phyloP scores from a whole-genome alignment of 768 basidiomycete species.

The Lentinula lateritia region DNA sequence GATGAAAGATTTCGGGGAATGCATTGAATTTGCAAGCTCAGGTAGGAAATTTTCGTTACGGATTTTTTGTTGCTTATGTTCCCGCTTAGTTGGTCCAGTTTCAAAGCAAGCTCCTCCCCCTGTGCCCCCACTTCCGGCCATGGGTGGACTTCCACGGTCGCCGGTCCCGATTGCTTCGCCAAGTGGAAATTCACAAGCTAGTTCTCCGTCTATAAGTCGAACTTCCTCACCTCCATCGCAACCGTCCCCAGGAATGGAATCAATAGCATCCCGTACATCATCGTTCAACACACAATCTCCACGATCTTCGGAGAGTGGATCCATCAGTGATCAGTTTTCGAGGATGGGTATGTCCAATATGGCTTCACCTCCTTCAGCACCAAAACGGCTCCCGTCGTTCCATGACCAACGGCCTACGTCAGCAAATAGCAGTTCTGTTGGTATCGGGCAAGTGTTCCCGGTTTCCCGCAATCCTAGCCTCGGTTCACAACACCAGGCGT shows the following conservation, averaged over 20 bases:
- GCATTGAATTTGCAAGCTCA: constrained; percentile 73
- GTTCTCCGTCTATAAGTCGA: background rate
- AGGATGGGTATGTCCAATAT: background rate
- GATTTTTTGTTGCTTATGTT: constrained; percentile 22
- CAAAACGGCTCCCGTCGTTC: constrained; percentile 19
- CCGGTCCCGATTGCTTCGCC: background rate
- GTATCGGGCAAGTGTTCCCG: constrained; percentile 9
- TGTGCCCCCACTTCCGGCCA: constrained; percentile 38
- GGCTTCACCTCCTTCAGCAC: constrained; percentile 1
- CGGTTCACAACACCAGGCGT: background rate
- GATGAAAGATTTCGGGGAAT: constrained; percentile 69
- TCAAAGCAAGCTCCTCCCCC: constrained; percentile 67
- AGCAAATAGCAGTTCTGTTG: background rate
- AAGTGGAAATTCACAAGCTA: background rate
- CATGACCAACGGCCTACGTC: constrained; percentile 16
- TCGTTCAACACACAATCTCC: constrained; percentile 3
- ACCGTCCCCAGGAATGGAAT: background rate
- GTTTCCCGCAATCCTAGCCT: constrained; percentile 7
- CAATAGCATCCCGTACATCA: background rate
- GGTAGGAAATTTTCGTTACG: constrained; percentile 31
- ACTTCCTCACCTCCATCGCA: constrained; percentile 3
- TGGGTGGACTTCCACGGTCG: background rate
- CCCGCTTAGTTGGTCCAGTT: constrained; percentile 42
- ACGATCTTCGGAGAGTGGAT: background rate
- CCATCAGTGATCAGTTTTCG: background rate